Percentiles rank a stretch among this genome's conserved stretches.
Conservation (phyloP, 2,329 filamentous ascomycete species). For the Fusarium avenaceum region DNA sequence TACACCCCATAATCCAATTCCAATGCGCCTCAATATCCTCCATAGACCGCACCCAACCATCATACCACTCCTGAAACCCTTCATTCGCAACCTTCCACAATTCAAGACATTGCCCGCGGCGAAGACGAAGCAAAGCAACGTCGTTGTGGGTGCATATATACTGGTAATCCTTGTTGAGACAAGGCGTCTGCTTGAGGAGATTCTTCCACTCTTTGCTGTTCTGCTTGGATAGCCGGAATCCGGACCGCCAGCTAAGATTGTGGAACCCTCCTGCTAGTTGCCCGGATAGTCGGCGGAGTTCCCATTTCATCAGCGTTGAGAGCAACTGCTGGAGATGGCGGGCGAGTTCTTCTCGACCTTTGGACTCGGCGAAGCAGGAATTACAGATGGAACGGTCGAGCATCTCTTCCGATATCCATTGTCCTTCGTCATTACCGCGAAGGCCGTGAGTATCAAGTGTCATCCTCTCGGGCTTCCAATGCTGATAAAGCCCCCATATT, state of each 20-base stretch:
- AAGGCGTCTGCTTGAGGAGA: neutral
- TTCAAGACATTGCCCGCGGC: slow-evolving; percentile 5
- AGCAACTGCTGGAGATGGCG: slow-evolving; percentile 4
- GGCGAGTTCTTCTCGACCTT: slow-evolving; percentile 1
- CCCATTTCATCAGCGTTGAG: neutral
- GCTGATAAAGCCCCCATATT: neutral
- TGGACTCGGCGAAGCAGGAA: slow-evolving; percentile 10
- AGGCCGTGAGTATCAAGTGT: neutral
- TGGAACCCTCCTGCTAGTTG: neutral
- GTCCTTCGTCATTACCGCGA: neutral
- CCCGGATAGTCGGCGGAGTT: neutral
- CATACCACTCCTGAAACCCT: neutral
- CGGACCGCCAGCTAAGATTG: rapidly evolving
- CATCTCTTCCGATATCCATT: neutral
- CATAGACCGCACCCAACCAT: neutral
- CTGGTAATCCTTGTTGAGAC: rapidly evolving
- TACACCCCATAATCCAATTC: slow-evolving; percentile 19
- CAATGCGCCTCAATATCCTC: slow-evolving; percentile 10
- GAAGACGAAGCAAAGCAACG: slow-evolving; percentile 4
- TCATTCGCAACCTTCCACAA: slow-evolving; percentile 7
- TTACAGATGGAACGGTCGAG: slow-evolving; percentile 15
- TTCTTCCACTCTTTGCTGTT: neutral
- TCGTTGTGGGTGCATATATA: neutral
- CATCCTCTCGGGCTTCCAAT: neutral
- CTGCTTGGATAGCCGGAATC: neutral